Percentiles rank a stretch among this genome's conserved stretches.
Conservation (phyloP, 345 rosid species). For the Gossypium bickii region DNA sequence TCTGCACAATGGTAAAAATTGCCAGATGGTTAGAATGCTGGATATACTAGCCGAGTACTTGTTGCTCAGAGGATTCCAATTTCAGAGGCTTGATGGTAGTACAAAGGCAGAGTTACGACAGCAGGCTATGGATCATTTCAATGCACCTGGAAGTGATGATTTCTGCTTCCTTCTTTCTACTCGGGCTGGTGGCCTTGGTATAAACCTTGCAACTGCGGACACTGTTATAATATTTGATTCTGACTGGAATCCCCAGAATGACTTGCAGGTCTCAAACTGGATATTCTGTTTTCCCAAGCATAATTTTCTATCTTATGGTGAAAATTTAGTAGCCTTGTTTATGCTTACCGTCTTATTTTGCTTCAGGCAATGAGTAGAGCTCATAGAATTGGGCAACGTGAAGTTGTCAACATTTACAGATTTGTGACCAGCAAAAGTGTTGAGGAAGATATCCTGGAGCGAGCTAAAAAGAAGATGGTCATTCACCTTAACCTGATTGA, state of each 20-base stretch:
- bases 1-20: neutral
- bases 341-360: conserved; percentile 16
- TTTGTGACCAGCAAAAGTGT: conserved; percentile 99
- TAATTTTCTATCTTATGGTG: conserved; percentile 8
- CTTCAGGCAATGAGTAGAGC: conserved; percentile 99
- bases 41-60: conserved; percentile 89
- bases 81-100: conserved; percentile 98
- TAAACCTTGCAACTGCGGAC: conserved; percentile 97
- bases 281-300: conserved; percentile 7
- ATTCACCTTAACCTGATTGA: conserved; percentile 5
- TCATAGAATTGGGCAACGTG: conserved; percentile 99
- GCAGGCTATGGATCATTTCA: conserved; percentile 99
- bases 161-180: conserved; percentile 99
- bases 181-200: conserved; percentile 99
- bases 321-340: neutral
- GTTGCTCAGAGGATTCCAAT: conserved; percentile 91
- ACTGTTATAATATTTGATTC: conserved; percentile 99
- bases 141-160: conserved; percentile 87
- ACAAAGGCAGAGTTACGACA: conserved; percentile 99
- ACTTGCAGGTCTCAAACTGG: conserved; percentile 63
- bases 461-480: conserved; percentile 99
- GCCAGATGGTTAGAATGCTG: conserved; percentile 98
- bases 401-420: conserved; percentile 95
- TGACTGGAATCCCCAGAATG: conserved; percentile 99
- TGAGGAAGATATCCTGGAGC: conserved; percentile 96